Evolutionary conservation across 2,329 filamentous ascomycete species (phyloP), one percentile per base, ranked within the genome.

Genomic region (Leptographium flavum): DNA sequence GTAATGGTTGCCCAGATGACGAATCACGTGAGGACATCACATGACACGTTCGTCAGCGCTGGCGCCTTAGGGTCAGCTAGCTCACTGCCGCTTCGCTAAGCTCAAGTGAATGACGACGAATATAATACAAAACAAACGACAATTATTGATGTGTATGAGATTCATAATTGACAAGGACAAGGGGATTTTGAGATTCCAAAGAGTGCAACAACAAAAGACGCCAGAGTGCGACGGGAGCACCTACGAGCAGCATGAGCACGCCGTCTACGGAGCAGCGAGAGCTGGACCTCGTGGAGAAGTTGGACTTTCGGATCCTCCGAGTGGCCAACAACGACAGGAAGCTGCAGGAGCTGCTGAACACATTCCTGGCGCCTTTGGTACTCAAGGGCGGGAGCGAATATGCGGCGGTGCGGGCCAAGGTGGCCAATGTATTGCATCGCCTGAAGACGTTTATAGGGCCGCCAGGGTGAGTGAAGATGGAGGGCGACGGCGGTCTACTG

Each of bases 311-410:
- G 51, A 92, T 95, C 56, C 59, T 78, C 15, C 82, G 77, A 25
- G 76, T 90, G 43, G 83, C 88, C 25, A 83, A 87, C 54, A 81
- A 87, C 43, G 90, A 95, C 59, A 71, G 77, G 50, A 93, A 90
- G 64, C 74, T 98, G 1, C 78, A 90, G 59, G 66, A 78, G 22
- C 69, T 92, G 15, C 70, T 98, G 17, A 78, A 83, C 56, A 79
- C 75, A 36, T 95, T 90, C 57, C 70, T 98, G 23, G 68, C 83
- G 4, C 83, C 90, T 1, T 65, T 96, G 11, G 73, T 98, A 3
- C 70, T 95, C 47, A 96, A 96, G 60, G 78, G 93, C 28, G 79
- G 74, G 28, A 95, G 88, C 40, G 83, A 87, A 22, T 77, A 88
- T 63, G 72, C 78, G 42, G 71, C 78, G 38, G 92, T 96, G 25